Percentiles rank a stretch among this genome's conserved stretches.
Conservation (phyloP, 306 rosid species). For the Citrullus colocynthis region DNA sequence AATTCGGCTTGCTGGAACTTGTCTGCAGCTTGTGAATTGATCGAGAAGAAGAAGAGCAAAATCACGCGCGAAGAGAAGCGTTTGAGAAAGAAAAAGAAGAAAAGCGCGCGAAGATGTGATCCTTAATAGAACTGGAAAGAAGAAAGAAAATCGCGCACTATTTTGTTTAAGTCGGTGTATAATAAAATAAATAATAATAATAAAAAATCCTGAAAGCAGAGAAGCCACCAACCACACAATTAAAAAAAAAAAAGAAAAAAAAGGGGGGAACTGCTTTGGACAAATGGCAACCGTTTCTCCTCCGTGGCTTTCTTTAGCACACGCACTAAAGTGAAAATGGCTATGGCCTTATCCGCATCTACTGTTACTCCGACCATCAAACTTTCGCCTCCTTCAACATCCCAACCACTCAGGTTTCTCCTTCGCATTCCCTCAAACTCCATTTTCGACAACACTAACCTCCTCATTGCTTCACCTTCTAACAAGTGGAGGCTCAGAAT, state of each 20-base stretch:
- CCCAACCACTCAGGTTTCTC: conserved; percentile 5
- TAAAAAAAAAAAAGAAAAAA: too few species aligned
- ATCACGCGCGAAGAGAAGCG: too few species aligned
- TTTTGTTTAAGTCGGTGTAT: too few species aligned
- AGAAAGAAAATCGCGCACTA: too few species aligned
- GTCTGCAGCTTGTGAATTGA: too few species aligned
- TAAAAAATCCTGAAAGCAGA: background rate
- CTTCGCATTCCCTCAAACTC: conserved; percentile 15
- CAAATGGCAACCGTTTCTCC: background rate
- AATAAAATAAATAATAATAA: too few species aligned
- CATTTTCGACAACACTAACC: background rate
- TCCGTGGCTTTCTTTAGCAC: background rate
- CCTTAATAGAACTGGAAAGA: too few species aligned
- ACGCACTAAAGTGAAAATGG: background rate
- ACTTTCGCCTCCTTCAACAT: background rate
- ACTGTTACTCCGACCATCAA: background rate
- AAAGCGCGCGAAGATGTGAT: too few species aligned
- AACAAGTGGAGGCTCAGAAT: conserved; percentile 52
- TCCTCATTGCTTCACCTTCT: conserved; percentile 11
- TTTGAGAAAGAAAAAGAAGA: too few species aligned
- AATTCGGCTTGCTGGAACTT: too few species aligned
- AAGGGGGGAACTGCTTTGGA: too few species aligned
- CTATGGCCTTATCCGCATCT: conserved; percentile 2
- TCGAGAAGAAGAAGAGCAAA: too few species aligned
- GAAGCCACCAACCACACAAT: background rate